Evolutionary conservation across 148 eudicot species (phyloP), one percentile per base, ranked within the genome.

Genomic region (Camellia sinensis): DNA sequence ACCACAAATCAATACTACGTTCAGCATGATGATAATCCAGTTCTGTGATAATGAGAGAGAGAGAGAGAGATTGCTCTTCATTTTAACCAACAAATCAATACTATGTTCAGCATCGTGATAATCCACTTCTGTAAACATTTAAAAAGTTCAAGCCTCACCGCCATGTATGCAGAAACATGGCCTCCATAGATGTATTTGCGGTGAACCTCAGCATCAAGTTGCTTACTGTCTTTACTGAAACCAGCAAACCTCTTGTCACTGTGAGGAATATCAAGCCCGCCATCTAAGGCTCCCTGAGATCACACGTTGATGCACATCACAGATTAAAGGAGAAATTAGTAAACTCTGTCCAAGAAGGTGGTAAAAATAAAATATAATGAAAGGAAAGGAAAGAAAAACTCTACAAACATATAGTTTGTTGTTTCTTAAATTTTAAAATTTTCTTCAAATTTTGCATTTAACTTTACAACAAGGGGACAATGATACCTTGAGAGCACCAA

Each of bases 211-310:
- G 93, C 86, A 85, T 91, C 94, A 85, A 93, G 94, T 43, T 86
- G 85, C 83, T 91, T 93, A 45, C 74, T 80, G 8, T 93, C 97
- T 85, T 93, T 91, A 81, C 61, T 65, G 69, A 85, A 93, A 5
- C 97, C 93, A 85, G 94, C 92, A 88, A 91, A 93, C 83, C 94
- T 85, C 90, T 93, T 93, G 3, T 91, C 93, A 82, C 94, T 88
- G 76, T 91, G 97, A 65, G 97, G 97, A 75, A 91, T 91, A 75
- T 93, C 95, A 63, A 93, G 78, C 2, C 95, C 95, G 60, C 92
- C 93, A 84, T 93, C 95, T 60, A 93, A 79, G 10, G 97, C 93
- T 71, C 95, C 97, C 97, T 91, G 75, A 48, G 43, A 67, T 53
- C 37, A 62, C 7, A 52, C 29, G 59, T 73, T 73, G 62, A 73